Percentiles rank a stretch among this genome's conserved stretches.
Evolutionary conservation across 805 yeast species (phyloP).

Genomic region (Starmerella vitae): DNA sequence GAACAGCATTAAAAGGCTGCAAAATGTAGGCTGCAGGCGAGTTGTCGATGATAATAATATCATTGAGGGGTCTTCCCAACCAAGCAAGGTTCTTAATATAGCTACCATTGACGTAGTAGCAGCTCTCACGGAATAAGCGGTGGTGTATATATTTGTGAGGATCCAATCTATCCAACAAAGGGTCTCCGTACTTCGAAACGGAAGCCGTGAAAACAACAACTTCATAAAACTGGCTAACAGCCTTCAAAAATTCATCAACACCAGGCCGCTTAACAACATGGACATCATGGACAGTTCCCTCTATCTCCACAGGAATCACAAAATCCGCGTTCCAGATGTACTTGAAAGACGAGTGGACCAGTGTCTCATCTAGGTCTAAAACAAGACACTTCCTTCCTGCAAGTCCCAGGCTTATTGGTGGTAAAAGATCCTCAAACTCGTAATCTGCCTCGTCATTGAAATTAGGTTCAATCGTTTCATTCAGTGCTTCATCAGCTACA

Average conservation of each 20-base stretch:
- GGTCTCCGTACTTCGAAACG: slow-evolving; percentile 91
- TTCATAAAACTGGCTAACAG: slow-evolving; percentile 77
- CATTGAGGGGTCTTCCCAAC: slow-evolving; percentile 80
- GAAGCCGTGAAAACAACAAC: slow-evolving; percentile 96
- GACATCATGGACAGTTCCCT: slow-evolving; percentile 80
- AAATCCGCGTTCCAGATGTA: slow-evolving; percentile 87
- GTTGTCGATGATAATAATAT: slow-evolving; percentile 82
- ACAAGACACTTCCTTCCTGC: slow-evolving; percentile 70
- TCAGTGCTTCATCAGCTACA: not conserved
- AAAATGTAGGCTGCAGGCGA: slow-evolving; percentile 97
- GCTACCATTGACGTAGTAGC: slow-evolving; percentile 87
- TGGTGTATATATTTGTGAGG: slow-evolving; percentile 66
- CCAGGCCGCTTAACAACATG: slow-evolving; percentile 97
- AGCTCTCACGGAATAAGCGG: slow-evolving; percentile 84
- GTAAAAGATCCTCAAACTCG: slow-evolving; percentile 31
- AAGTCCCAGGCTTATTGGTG: slow-evolving; percentile 26
- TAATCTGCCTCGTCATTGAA: slow-evolving; percentile 22
- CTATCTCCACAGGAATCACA: slow-evolving; percentile 94
- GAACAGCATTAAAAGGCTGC: slow-evolving; percentile 96
- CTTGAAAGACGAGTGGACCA: slow-evolving; percentile 91
- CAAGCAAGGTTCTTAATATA: slow-evolving; percentile 88
- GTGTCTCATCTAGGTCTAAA: slow-evolving; percentile 86
- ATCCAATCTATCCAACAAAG: slow-evolving; percentile 79
- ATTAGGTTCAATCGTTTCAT: not conserved
- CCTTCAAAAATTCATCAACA: slow-evolving; percentile 77